A percentile compares a stretch with the other conserved stretches of the same genome.
Evolutionary conservation across 1,139 yeast species (phyloP).

Genomic region (Geotrichum australiense): DNA sequence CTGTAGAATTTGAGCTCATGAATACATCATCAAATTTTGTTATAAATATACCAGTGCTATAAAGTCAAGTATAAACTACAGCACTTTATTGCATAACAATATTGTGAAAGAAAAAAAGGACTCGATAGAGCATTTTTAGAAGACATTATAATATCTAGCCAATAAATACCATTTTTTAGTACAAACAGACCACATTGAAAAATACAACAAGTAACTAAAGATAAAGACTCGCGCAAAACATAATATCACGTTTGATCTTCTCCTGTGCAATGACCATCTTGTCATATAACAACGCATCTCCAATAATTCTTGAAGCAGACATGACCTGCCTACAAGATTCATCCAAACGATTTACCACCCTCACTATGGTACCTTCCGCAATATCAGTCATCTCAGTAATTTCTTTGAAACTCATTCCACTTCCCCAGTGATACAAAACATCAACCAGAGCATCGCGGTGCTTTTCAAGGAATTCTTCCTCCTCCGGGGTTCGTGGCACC

Average conservation of each 20-base stretch:
- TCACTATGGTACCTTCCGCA: conserved; percentile 96
- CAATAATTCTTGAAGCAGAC: conserved; percentile 90
- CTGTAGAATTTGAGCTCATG: too few species aligned
- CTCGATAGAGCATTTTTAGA: background rate
- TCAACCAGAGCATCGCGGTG: conserved; percentile 86
- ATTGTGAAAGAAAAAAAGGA: conserved; percentile 1
- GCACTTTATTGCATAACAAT: too few species aligned
- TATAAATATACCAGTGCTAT: too few species aligned
- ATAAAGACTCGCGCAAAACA: conserved; percentile 92
- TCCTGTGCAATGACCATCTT: conserved; percentile 94
- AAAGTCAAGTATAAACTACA: too few species aligned
- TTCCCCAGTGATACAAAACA: conserved; percentile 97
- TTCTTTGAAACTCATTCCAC: conserved; percentile 85
- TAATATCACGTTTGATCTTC: conserved; percentile 90
- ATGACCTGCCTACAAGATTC: conserved; percentile 93
- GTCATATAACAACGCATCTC: conserved; percentile 78
- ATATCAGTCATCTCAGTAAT: conserved; percentile 84
- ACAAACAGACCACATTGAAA: conserved; percentile 1
- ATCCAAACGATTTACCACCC: conserved; percentile 89
- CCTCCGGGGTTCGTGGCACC: conserved; percentile 75
- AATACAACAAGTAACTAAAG: conserved; percentile 37
- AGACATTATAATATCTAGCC: background rate
- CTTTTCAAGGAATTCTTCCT: conserved; percentile 72
- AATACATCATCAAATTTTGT: too few species aligned
- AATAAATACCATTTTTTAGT: background rate